Evolutionary conservation across 2,329 filamentous ascomycete genomes (phyloP).

Genomic region (Penicillium sp.): DNA sequence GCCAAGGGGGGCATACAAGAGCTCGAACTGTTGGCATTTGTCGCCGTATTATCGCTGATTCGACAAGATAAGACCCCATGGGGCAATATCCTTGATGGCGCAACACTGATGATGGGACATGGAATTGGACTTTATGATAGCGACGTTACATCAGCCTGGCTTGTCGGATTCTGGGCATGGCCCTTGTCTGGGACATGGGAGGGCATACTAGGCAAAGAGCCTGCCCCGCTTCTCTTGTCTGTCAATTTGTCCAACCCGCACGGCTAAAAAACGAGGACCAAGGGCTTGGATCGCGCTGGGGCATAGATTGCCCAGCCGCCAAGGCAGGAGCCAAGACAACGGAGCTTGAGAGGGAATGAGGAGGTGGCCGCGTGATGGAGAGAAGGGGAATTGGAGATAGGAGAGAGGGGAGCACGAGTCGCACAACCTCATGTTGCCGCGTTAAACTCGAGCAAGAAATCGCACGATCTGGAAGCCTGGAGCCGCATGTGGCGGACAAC

Average conservation of each 20-base stretch:
- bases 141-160: constrained; percentile 6
- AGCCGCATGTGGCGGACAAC: neutral
- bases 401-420: neutral
- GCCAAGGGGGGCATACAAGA: neutral
- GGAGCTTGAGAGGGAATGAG: neutral
- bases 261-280: neutral
- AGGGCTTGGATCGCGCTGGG: neutral
- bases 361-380: neutral
- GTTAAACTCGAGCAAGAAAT: neutral
- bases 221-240: neutral
- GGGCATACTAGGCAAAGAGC: neutral
- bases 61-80: neutral
- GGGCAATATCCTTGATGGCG: neutral
- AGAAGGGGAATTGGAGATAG: neutral
- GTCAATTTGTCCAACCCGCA: neutral
- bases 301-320: neutral
- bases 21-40: neutral
- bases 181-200: neutral
- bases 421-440: neutral
- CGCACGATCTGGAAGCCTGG: neutral
- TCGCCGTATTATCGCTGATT: neutral
- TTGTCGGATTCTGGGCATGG: neutral
- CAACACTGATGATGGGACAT: neutral
- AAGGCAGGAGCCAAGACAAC: neutral
- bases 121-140: neutral